Evolutionary conservation across 495 filamentous ascomycete species (phyloP).

Genomic region (Hypoxylon lienhwacheense): DNA sequence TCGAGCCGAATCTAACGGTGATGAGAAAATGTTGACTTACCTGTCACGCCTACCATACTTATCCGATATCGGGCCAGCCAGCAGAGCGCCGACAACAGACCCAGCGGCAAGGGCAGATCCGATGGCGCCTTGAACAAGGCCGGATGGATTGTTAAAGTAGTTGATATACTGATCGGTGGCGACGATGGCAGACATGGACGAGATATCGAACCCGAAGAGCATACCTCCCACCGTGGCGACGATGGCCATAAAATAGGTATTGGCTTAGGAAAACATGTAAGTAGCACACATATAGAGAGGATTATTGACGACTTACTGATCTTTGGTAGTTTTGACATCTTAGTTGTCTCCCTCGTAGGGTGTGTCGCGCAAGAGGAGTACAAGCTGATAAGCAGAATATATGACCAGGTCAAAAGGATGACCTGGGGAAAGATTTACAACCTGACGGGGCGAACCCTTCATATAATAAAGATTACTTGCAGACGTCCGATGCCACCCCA

Average conservation of each 20-base stretch:
- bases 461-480: conserved; percentile 32
- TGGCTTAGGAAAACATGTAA: conserved; percentile 38
- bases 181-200: conserved; percentile 74
- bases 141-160: conserved; percentile 67
- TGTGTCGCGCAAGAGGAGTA: conserved; percentile 3
- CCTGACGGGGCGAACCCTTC: conserved; percentile 28
- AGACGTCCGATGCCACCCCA: conserved; percentile 29
- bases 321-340: conserved; percentile 38
- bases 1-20: not conserved
- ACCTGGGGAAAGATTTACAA: conserved; percentile 2
- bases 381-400: conserved; percentile 14
- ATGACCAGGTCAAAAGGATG: conserved; percentile 8
- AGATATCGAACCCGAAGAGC: conserved; percentile 69
- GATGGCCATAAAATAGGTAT: conserved; percentile 64
- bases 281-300: conserved; percentile 16
- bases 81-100: conserved; percentile 64
- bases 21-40: conserved; percentile 6
- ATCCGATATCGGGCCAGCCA: conserved; percentile 68
- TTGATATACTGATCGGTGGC: conserved; percentile 67
- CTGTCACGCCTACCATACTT: conserved; percentile 62
- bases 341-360: conserved; percentile 19
- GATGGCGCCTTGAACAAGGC: conserved; percentile 65
- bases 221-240: conserved; percentile 64
- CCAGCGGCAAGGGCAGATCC: conserved; percentile 68
- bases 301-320: conserved; percentile 31